These are phyloP conservation scores for Yamadazyma friedrichii DNA, from an alignment of 1,139 yeast genomes.

Conservation along the genomic window DNA sequence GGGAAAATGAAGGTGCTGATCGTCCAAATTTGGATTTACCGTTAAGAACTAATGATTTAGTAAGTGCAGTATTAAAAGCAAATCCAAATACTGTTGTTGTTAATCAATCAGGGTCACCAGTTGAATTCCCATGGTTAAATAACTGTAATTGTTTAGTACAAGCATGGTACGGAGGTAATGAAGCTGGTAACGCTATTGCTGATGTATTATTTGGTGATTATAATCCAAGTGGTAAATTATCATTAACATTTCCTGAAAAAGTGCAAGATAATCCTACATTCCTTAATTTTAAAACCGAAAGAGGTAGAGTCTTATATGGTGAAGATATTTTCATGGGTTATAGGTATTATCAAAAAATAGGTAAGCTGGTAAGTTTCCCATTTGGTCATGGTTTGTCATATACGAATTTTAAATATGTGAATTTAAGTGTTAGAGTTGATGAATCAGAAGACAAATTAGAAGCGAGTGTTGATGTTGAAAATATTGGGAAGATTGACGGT, in stretches of 20 bases:
- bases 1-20: slow-evolving; percentile 37
- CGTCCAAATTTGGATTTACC: slow-evolving; percentile 40
- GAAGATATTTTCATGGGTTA: slow-evolving; percentile 61
- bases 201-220: slow-evolving; percentile 26
- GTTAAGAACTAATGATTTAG: slow-evolving; percentile 45
- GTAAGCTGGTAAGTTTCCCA: slow-evolving; percentile 49
- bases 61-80: slow-evolving; percentile 44
- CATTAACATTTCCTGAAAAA: slow-evolving; percentile 45
- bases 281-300: slow-evolving; percentile 32
- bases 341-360: slow-evolving; percentile 53
- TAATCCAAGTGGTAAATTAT: slow-evolving; percentile 30
- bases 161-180: slow-evolving; percentile 42
- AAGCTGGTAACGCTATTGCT: slow-evolving; percentile 24
- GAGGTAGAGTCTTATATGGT: slow-evolving; percentile 56
- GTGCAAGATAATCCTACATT: slow-evolving; percentile 45
- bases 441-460: slow-evolving; percentile 14
- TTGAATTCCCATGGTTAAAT: slow-evolving; percentile 56
- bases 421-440: slow-evolving; percentile 15
- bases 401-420: slow-evolving; percentile 36
- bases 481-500: slow-evolving; percentile 40
- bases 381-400: slow-evolving; percentile 65
- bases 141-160: slow-evolving; percentile 50
- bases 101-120: slow-evolving; percentile 66
- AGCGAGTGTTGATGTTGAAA: slow-evolving; percentile 34
- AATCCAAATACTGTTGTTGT: slow-evolving; percentile 55